Percentiles rank a stretch among this genome's conserved stretches.
phyloP scores from a whole-genome alignment of 441 rosid species.

The Kokia cookei region DNA sequence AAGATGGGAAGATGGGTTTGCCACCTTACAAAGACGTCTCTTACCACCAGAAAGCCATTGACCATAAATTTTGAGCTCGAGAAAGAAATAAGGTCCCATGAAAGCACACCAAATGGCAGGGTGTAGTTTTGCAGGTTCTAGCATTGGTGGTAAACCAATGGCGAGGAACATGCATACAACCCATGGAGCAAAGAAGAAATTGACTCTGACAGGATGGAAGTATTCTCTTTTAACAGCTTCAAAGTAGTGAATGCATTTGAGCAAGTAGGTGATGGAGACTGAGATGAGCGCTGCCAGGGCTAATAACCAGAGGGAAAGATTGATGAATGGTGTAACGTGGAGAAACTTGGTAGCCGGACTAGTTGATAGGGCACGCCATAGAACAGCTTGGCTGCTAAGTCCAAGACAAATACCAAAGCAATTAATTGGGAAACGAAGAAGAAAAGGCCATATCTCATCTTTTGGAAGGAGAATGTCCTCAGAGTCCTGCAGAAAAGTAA shows the following conservation, averaged over 20 bases:
- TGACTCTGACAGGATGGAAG: conserved; percentile 78
- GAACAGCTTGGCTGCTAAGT: conserved; percentile 85
- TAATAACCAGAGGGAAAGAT: conserved; percentile 60
- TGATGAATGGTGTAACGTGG: conserved; percentile 57
- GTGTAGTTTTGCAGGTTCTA: conserved; percentile 43
- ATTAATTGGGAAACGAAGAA: conserved; percentile 80
- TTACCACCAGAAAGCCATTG: conserved; percentile 91
- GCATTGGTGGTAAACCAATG: conserved; percentile 49
- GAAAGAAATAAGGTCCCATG: conserved; percentile 73
- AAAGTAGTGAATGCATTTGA: conserved; percentile 81
- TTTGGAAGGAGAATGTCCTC: conserved; percentile 89
- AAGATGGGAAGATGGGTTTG: conserved; percentile 85
- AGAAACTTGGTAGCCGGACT: conserved; percentile 70
- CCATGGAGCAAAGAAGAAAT: conserved; percentile 95
- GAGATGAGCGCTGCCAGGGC: conserved; percentile 47
- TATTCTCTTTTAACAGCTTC: conserved; percentile 87
- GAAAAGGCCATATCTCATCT: conserved; percentile 88
- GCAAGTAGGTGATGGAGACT: conserved; percentile 61
- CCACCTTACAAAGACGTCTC: conserved; percentile 93
- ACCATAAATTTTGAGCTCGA: conserved; percentile 88
- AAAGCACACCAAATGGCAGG: conserved; percentile 71
- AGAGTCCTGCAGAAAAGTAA: conserved; percentile 41
- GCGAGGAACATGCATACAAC: conserved; percentile 90
- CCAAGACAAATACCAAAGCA: conserved; percentile 88
- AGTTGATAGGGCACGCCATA: conserved; percentile 70